A percentile compares a stretch with the other conserved stretches of the same genome.
Conservation (phyloP, 208 protist species). For the Entamoeba invadens region DNA sequence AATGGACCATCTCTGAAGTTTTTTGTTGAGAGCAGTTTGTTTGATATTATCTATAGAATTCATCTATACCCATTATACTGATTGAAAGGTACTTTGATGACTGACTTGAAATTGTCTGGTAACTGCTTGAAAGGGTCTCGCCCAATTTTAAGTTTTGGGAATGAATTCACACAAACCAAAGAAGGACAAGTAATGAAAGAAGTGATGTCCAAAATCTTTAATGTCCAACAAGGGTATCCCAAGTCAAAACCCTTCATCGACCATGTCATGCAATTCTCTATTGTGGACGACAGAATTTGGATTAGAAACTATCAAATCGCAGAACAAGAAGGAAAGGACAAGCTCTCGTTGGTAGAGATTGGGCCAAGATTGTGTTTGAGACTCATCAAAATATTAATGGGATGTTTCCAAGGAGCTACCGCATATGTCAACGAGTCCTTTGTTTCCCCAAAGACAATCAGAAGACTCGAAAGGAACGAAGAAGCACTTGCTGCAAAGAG, state of each 20-base stretch:
- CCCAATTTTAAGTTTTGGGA: conserved; percentile 83
- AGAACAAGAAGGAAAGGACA: not conserved
- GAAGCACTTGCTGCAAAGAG: not conserved
- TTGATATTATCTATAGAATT: too few relatives aligned
- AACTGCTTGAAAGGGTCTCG: conserved; percentile 87
- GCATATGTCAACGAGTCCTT: not conserved
- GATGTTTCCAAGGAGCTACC: not conserved
- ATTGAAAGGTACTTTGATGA: conserved; percentile 81
- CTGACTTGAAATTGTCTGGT: conserved; percentile 85
- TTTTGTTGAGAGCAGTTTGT: conserved; percentile 18
- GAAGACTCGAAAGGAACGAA: not conserved
- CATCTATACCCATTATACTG: too few relatives aligned
- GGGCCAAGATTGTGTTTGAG: conserved; percentile 4
- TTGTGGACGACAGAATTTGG: conserved; percentile 82
- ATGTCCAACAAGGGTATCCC: conserved; percentile 73
- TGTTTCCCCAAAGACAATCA: not conserved
- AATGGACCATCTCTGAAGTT: conserved; percentile 27
- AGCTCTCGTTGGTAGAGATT: conserved; percentile 10
- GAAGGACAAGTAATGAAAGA: conserved; percentile 73
- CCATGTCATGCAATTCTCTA: conserved; percentile 66
- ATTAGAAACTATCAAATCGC: conserved; percentile 90
- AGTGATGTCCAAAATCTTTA: conserved; percentile 77
- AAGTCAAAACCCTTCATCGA: conserved; percentile 92
- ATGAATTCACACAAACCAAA: conserved; percentile 67
- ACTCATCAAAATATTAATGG: not conserved